Conservation (phyloP, 805 yeast species). For the Maudiozyma turicensis region DNA sequence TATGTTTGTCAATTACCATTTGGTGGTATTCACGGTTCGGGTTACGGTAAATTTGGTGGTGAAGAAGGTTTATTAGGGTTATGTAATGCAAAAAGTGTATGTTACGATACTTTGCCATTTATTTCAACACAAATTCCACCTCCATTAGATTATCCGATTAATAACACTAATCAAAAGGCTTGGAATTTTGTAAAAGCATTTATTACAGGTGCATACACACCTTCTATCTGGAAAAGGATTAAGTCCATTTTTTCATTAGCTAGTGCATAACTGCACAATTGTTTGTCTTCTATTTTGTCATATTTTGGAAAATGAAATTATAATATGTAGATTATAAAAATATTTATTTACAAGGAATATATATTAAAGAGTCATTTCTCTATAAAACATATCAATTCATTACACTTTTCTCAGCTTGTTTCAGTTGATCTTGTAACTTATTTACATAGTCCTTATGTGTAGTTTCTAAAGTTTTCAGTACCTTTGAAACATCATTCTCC, state of each 20-base stretch:
- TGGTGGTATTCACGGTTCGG: constrained; percentile 89
- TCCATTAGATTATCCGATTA: constrained; percentile 86
- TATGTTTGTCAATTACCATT: constrained; percentile 94
- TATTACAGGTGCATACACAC: constrained; percentile 77
- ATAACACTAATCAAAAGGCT: constrained; percentile 58
- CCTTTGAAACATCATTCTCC: constrained; percentile 44
- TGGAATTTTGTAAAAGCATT: constrained; percentile 81
- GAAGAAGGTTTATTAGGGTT: constrained; percentile 91
- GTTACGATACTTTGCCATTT: constrained; percentile 73
- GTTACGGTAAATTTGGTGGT: constrained; percentile 97
- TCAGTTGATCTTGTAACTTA: constrained; percentile 47
- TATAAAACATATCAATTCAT: neutral
- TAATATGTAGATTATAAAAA: neutral
- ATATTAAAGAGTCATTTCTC: neutral
- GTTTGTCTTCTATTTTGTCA: neutral
- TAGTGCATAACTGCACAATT: constrained; percentile 12
- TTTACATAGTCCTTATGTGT: constrained; percentile 55
- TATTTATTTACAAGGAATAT: neutral
- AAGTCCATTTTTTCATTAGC: constrained; percentile 47
- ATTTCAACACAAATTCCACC: constrained; percentile 78
- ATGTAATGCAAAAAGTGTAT: constrained; percentile 78
- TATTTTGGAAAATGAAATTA: neutral
- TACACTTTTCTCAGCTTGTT: constrained; percentile 42
- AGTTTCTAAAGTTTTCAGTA: constrained; percentile 55
- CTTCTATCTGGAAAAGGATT: constrained; percentile 57